Evolutionary conservation across 306 rosid genomes (phyloP).

Genomic region (Arachis hypogaea): DNA sequence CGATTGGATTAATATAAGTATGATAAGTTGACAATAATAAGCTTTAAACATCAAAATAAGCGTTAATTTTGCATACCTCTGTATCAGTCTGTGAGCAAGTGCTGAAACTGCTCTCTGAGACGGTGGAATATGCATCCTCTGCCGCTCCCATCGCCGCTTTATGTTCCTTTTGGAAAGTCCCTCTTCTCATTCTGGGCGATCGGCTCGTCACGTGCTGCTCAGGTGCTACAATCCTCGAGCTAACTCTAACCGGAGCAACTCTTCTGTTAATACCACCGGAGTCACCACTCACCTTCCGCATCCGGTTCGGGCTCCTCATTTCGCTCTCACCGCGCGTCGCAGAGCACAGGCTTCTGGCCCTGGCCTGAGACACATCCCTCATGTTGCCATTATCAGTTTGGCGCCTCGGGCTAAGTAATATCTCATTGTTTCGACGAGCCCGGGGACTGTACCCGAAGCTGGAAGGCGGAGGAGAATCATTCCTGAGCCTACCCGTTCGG

Average conservation of each 20-base stretch:
- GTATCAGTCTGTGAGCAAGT: conserved; percentile 68
- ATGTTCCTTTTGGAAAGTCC: conserved; percentile 34
- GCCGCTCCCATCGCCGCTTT: conserved; percentile 35
- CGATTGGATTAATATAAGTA: neutral
- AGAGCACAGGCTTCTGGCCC: neutral
- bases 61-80: conserved; percentile 52
- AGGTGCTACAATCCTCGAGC: conserved; percentile 42
- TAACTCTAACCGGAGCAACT: conserved; percentile 65
- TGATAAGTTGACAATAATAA: neutral
- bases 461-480: conserved; percentile 51
- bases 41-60: neutral
- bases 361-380: neutral
- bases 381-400: neutral
- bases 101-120: conserved; percentile 77
- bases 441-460: conserved; percentile 53
- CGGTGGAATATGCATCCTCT: conserved; percentile 74
- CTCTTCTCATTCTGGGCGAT: conserved; percentile 63
- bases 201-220: conserved; percentile 34
- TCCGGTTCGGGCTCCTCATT: conserved; percentile 52
- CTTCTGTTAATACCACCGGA: conserved; percentile 57
- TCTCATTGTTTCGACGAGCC: conserved; percentile 37
- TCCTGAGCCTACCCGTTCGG: conserved; percentile 38
- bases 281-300: conserved; percentile 28
- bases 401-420: neutral
- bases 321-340: neutral